Evolutionary conservation across 164 flowering plant species (phyloP), one percentile per base, ranked within the genome.

Genomic region (Piper longum): DNA sequence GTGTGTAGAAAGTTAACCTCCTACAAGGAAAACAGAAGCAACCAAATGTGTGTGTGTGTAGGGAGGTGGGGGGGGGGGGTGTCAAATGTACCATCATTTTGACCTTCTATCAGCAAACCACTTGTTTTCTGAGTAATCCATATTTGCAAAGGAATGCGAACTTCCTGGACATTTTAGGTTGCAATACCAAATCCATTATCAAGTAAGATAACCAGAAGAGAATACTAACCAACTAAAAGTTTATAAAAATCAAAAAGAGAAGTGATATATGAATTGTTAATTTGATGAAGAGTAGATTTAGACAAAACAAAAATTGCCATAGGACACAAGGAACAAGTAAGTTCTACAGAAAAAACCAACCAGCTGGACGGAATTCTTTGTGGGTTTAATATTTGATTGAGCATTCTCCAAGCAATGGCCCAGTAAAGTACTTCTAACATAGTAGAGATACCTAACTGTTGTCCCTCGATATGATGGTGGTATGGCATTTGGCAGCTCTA

Each of bases 381-480:
- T 26, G 19, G 84, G 64, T 60, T 79, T 89, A 67, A 73, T 68
- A 14, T 66, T 76, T 64, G 84, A 71, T 41, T 72, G 77, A 41
- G 83, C 81, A 74, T 83, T 86, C 66, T 86, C 95, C 76, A 88
- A 67, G 85, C 87, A 84, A 44, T 77, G 73, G 36, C 85, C 96
- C 59, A 71, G 76, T 60, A 93, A 62, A 55, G 78, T 75, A 73
- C 77, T 72, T 73, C 75, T 83, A 52, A 81, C 81, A 76, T 83
- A 85, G 81, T 93, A 89, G 40, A 86, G 62, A 74, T 93, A 93
- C 60, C 97, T 91, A 68, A 93, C 75, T 42, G 96, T 80, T 41
- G 96, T 72, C 64, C 98, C 98, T 73, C 70, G 80, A 74, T 84
- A 93, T 18, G 98, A 89, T 59, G 98, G 98, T 65, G 98, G 98